Conservation (phyloP, 192 early-diverging fungal species). For the Geosiphon pyriformis region DNA sequence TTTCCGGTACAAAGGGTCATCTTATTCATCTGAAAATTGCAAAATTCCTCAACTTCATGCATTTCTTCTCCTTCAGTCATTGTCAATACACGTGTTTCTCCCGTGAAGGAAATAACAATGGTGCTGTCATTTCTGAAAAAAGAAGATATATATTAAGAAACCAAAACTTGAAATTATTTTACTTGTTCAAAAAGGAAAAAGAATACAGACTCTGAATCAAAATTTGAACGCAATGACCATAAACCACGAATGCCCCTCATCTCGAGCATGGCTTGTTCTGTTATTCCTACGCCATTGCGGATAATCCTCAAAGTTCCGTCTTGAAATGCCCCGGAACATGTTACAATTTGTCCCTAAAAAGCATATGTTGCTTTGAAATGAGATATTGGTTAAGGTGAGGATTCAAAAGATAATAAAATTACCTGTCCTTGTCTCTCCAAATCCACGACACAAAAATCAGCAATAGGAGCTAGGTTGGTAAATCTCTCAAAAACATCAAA, state of each 20-base stretch:
- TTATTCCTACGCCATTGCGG: slow-evolving; percentile 84
- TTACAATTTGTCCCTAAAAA: slow-evolving; percentile 67
- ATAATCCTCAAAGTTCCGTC: slow-evolving; percentile 77
- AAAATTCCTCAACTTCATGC: slow-evolving; percentile 42
- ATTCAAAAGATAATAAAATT: background rate
- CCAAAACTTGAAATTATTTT: background rate
- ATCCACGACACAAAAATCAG: slow-evolving; percentile 83
- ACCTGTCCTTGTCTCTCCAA: slow-evolving; percentile 58
- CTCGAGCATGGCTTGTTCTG: slow-evolving; percentile 50
- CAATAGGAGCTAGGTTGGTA: slow-evolving; percentile 75
- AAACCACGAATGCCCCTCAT: slow-evolving; percentile 64
- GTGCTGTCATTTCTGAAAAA: slow-evolving; percentile 36
- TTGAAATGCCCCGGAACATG: slow-evolving; percentile 75
- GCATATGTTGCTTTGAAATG: slow-evolving; percentile 7
- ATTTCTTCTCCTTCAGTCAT: slow-evolving; percentile 44
- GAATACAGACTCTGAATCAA: slow-evolving; percentile 40
- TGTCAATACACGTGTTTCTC: slow-evolving; percentile 54
- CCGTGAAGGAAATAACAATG: slow-evolving; percentile 59
- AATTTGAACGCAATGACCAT: slow-evolving; percentile 59
- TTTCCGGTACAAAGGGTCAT: slow-evolving; percentile 46
- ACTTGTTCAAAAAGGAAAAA: background rate
- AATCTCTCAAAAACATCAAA: slow-evolving; percentile 59
- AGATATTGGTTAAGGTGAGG: background rate
- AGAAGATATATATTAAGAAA: background rate
- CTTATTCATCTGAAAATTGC: slow-evolving; percentile 30